A percentile compares a stretch with the other conserved stretches of the same genome.
Evolutionary conservation across 352 stramenopile species (phyloP).

Genomic region (Globisporangium splendens): DNA sequence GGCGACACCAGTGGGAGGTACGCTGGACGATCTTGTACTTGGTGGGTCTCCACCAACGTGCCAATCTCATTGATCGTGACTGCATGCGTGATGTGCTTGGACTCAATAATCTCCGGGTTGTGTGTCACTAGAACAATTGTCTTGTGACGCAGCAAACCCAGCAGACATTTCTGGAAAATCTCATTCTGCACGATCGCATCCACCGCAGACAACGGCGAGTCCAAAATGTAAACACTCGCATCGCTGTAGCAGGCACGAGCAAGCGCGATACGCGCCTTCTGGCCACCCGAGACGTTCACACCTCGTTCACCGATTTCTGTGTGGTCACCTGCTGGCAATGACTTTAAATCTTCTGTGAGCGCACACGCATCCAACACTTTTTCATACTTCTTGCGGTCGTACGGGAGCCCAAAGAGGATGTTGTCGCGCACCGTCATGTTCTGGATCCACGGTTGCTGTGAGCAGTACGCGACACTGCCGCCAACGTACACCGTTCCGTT

Average conservation of each 20-base stretch:
- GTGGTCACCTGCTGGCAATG: slow-evolving; percentile 65
- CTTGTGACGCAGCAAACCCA: slow-evolving; percentile 43
- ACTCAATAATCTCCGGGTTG: slow-evolving; percentile 5
- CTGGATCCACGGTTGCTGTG: slow-evolving; percentile 91
- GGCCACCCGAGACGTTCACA: slow-evolving; percentile 33
- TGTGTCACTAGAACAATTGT: slow-evolving; percentile 59
- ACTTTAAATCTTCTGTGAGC: slow-evolving; percentile 60
- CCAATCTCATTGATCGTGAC: no score
- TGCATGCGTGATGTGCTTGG: no score
- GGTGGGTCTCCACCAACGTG: no score
- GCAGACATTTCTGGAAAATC: slow-evolving; percentile 71
- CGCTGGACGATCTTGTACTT: neutral
- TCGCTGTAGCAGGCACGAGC: slow-evolving; percentile 55
- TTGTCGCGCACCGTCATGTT: slow-evolving; percentile 80
- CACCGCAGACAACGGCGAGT: slow-evolving; percentile 15
- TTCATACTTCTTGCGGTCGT: slow-evolving; percentile 48
- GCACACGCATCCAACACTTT: slow-evolving; percentile 55
- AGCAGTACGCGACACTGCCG: slow-evolving; percentile 64
- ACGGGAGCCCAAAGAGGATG: slow-evolving; percentile 89
- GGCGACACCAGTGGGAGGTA: slow-evolving; percentile 14
- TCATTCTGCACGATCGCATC: slow-evolving; percentile 67
- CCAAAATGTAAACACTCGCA: slow-evolving; percentile 30
- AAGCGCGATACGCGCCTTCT: slow-evolving; percentile 50
- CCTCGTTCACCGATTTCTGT: slow-evolving; percentile 53
- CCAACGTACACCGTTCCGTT: slow-evolving; percentile 13